phyloP scores from a whole-genome alignment of 257 asterid genomes.

The Jacaranda mimosifolia region DNA sequence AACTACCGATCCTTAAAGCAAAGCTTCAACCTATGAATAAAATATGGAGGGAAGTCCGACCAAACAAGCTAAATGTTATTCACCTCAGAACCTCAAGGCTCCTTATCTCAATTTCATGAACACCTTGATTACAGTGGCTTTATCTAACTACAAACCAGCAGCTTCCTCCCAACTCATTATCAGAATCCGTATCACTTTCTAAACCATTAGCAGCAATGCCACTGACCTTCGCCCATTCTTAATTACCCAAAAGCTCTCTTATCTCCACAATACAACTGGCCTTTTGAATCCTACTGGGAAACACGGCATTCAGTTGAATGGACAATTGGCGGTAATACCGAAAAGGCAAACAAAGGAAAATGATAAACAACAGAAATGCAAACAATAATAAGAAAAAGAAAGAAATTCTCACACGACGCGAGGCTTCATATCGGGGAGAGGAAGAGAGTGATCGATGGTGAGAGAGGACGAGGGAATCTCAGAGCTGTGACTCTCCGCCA shows the following conservation, averaged over 20 bases:
- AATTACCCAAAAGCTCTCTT: neutral
- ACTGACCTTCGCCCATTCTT: neutral
- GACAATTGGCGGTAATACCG: neutral
- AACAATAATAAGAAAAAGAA: neutral
- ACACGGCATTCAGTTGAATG: neutral
- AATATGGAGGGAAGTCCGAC: no score
- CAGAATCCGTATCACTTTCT: no score
- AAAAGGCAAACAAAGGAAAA: neutral
- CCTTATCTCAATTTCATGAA: no score
- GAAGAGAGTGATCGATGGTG: slow-evolving; percentile 80
- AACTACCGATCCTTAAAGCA: no score
- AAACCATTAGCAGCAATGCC: neutral
- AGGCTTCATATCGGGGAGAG: slow-evolving; percentile 76
- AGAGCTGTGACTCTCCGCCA: slow-evolving; percentile 67
- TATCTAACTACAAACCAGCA: no score
- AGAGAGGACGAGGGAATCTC: slow-evolving; percentile 75
- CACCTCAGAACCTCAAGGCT: no score
- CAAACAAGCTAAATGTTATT: no score
- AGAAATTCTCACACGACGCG: slow-evolving; percentile 61
- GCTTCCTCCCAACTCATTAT: no score
- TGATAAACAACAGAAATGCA: slow-evolving; percentile 9
- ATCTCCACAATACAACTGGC: neutral
- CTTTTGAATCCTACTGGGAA: neutral
- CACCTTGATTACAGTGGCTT: no score
- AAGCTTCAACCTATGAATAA: no score